A percentile compares a stretch with the other conserved stretches of the same genome.
These are phyloP conservation scores for Poronia punctata DNA, from an alignment of 495 filamentous ascomycete genomes.

Conservation along the genomic window DNA sequence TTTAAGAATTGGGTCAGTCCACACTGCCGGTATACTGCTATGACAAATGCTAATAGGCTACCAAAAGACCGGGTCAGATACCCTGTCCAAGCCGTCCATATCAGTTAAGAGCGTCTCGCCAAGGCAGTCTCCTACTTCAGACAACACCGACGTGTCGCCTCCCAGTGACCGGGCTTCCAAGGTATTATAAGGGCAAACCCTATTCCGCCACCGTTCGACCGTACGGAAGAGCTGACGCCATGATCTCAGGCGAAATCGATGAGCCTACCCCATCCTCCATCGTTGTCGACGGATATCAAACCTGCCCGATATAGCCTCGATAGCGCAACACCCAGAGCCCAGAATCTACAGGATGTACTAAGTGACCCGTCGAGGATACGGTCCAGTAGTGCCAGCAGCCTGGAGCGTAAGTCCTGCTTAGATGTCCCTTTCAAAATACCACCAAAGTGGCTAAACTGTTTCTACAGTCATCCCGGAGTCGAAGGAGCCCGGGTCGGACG, in stretches of 20 bases:
- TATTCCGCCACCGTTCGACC: no score
- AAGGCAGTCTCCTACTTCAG: constrained; percentile 15
- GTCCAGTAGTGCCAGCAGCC: constrained; percentile 51
- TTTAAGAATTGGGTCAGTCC: constrained; percentile 68
- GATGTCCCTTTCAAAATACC: neutral
- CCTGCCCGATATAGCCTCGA: constrained; percentile 58
- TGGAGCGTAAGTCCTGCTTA: constrained; percentile 55
- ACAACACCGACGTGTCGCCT: constrained; percentile 21
- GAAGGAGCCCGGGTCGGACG: constrained; percentile 31
- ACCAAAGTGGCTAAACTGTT: constrained; percentile 4
- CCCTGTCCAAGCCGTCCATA: constrained; percentile 21
- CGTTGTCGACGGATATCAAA: constrained; percentile 61
- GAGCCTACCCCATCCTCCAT: constrained; percentile 44
- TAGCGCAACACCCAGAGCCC: constrained; percentile 70
- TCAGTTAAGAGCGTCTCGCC: constrained; percentile 27
- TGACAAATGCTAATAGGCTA: neutral
- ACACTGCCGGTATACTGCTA: neutral
- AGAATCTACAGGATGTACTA: constrained; percentile 62
- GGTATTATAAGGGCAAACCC: constrained; percentile 28
- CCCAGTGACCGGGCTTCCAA: constrained; percentile 25
- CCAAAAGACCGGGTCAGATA: constrained; percentile 4
- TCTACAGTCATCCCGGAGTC: constrained; percentile 44
- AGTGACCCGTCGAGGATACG: constrained; percentile 36
- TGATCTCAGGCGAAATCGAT: constrained; percentile 40
- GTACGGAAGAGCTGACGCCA: no score